phyloP scores from a whole-genome alignment of 2,329 filamentous ascomycete species.

The Trichophaea hybrida region DNA sequence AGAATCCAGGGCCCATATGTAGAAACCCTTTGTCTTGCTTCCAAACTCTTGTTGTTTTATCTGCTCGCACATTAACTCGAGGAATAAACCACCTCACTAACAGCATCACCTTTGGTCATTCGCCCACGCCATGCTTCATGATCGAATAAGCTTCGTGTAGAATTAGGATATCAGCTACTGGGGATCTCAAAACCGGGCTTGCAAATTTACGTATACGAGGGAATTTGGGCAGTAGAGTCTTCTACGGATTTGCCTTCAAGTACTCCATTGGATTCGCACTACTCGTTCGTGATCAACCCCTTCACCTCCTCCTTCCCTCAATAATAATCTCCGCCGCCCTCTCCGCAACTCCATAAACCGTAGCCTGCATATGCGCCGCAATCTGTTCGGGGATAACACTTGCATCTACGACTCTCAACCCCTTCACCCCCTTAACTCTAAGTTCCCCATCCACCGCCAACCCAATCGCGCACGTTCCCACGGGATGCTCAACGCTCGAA shows the following conservation, averaged over 20 bases:
- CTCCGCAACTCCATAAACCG: conserved; percentile 47
- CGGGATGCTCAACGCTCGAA: background rate
- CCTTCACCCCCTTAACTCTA: conserved; percentile 41
- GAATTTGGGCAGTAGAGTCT: no score
- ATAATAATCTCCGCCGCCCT: conserved; percentile 38
- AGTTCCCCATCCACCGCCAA: conserved; percentile 29
- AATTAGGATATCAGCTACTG: no score
- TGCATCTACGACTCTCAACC: conserved; percentile 43
- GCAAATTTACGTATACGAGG: no score
- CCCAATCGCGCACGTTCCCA: conserved; percentile 1
- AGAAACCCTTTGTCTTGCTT: no score
- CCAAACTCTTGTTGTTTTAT: no score
- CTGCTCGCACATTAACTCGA: no score
- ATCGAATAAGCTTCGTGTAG: no score
- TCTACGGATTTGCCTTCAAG: background rate
- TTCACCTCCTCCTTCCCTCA: background rate
- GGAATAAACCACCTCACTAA: no score
- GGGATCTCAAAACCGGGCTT: no score
- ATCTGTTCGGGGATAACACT: conserved; percentile 43
- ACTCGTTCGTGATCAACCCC: background rate
- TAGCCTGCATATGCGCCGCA: conserved; percentile 45
- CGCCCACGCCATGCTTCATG: no score
- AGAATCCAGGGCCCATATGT: no score
- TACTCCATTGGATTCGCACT: background rate
- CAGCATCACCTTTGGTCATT: no score